Evolutionary conservation across 768 basidiomycete genomes (phyloP).

Genomic region (Trametes elegans): DNA sequence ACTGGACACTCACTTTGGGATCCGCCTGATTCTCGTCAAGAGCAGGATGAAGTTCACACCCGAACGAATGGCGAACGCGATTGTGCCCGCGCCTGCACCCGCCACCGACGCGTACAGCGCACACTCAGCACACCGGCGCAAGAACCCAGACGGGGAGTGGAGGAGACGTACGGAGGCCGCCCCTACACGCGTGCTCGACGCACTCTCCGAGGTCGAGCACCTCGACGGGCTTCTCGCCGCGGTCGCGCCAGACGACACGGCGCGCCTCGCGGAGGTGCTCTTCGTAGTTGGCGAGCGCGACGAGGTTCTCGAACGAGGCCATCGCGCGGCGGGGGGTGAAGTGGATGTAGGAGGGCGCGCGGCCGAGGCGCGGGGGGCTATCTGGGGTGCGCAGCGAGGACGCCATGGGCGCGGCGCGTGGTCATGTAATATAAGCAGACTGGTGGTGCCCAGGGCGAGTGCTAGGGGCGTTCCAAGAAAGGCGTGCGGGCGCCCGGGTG

Average conservation of each 20-base stretch:
- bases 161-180: conserved; percentile 72
- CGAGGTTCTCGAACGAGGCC: conserved; percentile 80
- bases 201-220: conserved; percentile 62
- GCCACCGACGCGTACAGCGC: background rate
- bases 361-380: conserved; percentile 19
- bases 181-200: conserved; percentile 65
- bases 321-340: conserved; percentile 58
- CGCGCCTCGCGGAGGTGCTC: conserved; percentile 70
- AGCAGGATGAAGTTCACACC: conserved; percentile 80
- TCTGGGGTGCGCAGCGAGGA: conserved; percentile 18
- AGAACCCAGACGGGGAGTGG: background rate
- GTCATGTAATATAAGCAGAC: conserved; percentile 9
- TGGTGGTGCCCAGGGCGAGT: too few species aligned
- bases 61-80: conserved; percentile 82
- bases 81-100: conserved; percentile 75
- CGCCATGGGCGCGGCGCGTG: background rate
- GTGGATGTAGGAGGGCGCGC: conserved; percentile 40
- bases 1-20: conserved; percentile 53
- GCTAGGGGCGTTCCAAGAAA: background rate
- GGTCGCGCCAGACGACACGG: conserved; percentile 80
- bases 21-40: conserved; percentile 65
- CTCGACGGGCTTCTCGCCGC: conserved; percentile 73
- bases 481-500: background rate
- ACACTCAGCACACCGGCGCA: too few species aligned
- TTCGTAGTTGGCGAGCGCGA: conserved; percentile 82